A percentile compares a stretch with the other conserved stretches of the same genome.
These are phyloP conservation scores for Curvularia lunata DNA, from an alignment of 2,329 filamentous ascomycete species.

Conservation along the genomic window DNA sequence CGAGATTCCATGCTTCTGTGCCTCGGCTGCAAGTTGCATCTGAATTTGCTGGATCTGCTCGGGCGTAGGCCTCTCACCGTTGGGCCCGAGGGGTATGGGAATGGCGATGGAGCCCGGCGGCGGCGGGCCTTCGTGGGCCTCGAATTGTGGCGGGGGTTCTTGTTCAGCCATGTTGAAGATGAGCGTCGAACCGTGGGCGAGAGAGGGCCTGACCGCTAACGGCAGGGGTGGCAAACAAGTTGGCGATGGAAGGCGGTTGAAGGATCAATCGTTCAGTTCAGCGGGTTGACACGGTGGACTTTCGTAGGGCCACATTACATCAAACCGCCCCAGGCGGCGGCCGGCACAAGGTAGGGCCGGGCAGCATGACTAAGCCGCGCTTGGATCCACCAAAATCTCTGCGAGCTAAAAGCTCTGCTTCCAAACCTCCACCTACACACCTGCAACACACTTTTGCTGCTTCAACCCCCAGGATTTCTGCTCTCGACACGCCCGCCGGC, in stretches of 20 bases:
- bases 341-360: constrained; percentile 12
- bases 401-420: constrained; percentile 3
- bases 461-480: not conserved
- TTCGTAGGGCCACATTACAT: constrained; percentile 21
- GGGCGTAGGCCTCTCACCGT: constrained; percentile 68
- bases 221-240: not conserved
- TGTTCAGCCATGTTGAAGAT: constrained; percentile 28
- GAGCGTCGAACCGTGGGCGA: constrained; percentile 2
- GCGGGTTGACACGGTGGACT: constrained; percentile 18
- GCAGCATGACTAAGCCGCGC: constrained; percentile 12
- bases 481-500: not conserved
- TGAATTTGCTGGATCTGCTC: constrained; percentile 88
- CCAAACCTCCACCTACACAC: not conserved
- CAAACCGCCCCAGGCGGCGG: constrained; percentile 4
- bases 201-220: not conserved
- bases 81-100: constrained; percentile 35
- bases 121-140: constrained; percentile 17
- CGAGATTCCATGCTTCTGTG: constrained; percentile 81
- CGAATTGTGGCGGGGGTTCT: constrained; percentile 23
- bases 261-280: not conserved
- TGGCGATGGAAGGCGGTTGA: constrained; percentile 1
- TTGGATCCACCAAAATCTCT: constrained; percentile 13
- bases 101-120: constrained; percentile 29
- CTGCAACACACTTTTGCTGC: not conserved
- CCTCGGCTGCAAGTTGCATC: constrained; percentile 80